phyloP scores from a whole-genome alignment of 2,329 filamentous ascomycete genomes.

The Trichocomaceae sp. region DNA sequence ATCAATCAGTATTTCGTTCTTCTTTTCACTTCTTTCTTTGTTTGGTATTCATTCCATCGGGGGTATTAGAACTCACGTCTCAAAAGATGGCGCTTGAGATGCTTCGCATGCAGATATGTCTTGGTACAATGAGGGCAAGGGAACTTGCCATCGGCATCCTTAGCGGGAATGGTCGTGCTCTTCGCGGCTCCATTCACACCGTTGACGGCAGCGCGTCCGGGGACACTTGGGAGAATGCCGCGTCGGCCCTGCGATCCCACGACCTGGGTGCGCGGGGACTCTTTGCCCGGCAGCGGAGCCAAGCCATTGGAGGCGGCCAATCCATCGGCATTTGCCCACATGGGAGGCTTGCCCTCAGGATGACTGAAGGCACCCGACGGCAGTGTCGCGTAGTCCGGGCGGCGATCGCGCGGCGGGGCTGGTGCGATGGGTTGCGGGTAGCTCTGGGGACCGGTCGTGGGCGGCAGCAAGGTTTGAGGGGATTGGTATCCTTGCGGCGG shows the following conservation, averaged over 20 bases:
- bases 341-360: constrained; percentile 49
- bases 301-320: constrained; percentile 35
- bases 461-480: constrained; percentile 54
- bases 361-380: constrained; percentile 60
- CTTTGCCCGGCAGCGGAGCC: constrained; percentile 33
- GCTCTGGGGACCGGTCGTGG: constrained; percentile 58
- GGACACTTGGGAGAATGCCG: constrained; percentile 85
- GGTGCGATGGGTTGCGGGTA: constrained; percentile 72
- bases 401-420: constrained; percentile 51
- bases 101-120: constrained; percentile 95
- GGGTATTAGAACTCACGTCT: constrained; percentile 76
- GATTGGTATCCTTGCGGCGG: constrained; percentile 35
- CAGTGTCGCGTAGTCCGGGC: constrained; percentile 59
- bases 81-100: constrained; percentile 90
- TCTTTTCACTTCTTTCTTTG: too few species aligned
- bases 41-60: too few species aligned
- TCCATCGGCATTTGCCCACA: constrained; percentile 41
- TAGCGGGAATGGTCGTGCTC: constrained; percentile 77
- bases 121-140: constrained; percentile 97
- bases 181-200: constrained; percentile 60
- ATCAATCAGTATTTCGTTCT: too few species aligned
- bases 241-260: constrained; percentile 90
- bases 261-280: constrained; percentile 63
- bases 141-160: constrained; percentile 96
- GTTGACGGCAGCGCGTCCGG: constrained; percentile 69